Evolutionary conservation across 2,329 filamentous ascomycete genomes (phyloP).

Genomic region (Pseudocercospora musae): DNA sequence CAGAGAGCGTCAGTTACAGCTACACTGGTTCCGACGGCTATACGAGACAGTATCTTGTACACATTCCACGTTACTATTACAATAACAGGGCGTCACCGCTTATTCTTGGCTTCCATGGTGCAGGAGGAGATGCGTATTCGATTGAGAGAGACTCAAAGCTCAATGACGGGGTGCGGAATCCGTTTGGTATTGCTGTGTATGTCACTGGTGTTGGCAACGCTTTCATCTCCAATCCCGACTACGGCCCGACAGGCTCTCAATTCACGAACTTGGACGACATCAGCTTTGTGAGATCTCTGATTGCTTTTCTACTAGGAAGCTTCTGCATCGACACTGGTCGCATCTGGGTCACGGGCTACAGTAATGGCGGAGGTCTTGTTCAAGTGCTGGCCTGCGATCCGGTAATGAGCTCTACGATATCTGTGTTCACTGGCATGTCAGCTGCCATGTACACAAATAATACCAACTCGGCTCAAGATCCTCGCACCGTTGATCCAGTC

Average conservation of each 20-base stretch:
- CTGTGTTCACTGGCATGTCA: slow-evolving; percentile 49
- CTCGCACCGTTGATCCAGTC: slow-evolving; percentile 20
- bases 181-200: slow-evolving; percentile 44
- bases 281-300: slow-evolving; percentile 42
- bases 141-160: slow-evolving; percentile 44
- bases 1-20: slow-evolving; percentile 19
- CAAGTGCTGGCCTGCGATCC: slow-evolving; percentile 48
- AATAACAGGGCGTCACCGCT: slow-evolving; percentile 37
- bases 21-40: slow-evolving; percentile 25
- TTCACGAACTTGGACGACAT: slow-evolving; percentile 36
- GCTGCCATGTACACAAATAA: slow-evolving; percentile 43
- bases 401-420: slow-evolving; percentile 40
- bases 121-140: slow-evolving; percentile 34
- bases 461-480: slow-evolving; percentile 20
- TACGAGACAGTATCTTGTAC: slow-evolving; percentile 36
- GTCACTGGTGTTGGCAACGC: slow-evolving; percentile 34
- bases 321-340: slow-evolving; percentile 47
- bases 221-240: slow-evolving; percentile 18
- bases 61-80: slow-evolving; percentile 41
- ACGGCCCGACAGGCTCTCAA: neutral
- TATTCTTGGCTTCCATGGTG: slow-evolving; percentile 47
- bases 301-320: slow-evolving; percentile 37
- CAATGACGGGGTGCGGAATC: slow-evolving; percentile 41
- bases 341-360: slow-evolving; percentile 50
- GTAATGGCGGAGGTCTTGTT: slow-evolving; percentile 52